These are phyloP conservation scores for Rhodotorula babjevae DNA, from an alignment of 768 basidiomycete species.

Conservation along the genomic window DNA sequence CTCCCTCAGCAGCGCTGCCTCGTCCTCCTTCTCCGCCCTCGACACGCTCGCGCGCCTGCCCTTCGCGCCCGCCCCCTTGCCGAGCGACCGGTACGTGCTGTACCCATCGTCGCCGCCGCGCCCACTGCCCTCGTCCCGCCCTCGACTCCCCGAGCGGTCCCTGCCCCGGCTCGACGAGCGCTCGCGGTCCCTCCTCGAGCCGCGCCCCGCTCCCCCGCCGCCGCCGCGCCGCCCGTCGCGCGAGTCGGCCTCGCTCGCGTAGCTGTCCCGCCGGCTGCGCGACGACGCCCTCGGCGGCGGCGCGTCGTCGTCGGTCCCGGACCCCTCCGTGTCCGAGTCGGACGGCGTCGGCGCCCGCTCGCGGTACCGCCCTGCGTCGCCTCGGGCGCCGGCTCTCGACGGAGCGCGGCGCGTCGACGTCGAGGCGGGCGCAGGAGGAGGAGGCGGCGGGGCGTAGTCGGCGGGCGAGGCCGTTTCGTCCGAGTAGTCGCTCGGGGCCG, in stretches of 20 bases:
- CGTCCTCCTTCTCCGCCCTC: neutral
- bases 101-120: neutral
- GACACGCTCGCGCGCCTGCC: neutral
- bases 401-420: neutral
- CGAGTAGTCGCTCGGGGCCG: neutral
- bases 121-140: neutral
- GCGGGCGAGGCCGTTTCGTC: constrained; percentile 5
- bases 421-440: neutral
- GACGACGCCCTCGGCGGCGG: neutral
- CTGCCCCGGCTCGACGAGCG: neutral
- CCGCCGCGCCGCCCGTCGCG: neutral
- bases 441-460: no score
- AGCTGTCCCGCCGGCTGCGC: neutral
- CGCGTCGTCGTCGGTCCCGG: neutral
- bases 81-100: constrained; percentile 5
- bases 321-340: neutral
- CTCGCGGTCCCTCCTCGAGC: neutral
- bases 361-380: neutral
- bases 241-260: neutral
- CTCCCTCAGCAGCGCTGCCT: neutral
- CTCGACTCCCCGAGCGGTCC: neutral
- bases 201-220: neutral
- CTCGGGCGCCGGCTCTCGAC: no score
- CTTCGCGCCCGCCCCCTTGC: constrained; percentile 1
- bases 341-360: neutral